Percentiles rank a stretch among this genome's conserved stretches.
Conservation (phyloP, 2,329 filamentous ascomycete genomes). For the Paracoccidioides brasiliensis region DNA sequence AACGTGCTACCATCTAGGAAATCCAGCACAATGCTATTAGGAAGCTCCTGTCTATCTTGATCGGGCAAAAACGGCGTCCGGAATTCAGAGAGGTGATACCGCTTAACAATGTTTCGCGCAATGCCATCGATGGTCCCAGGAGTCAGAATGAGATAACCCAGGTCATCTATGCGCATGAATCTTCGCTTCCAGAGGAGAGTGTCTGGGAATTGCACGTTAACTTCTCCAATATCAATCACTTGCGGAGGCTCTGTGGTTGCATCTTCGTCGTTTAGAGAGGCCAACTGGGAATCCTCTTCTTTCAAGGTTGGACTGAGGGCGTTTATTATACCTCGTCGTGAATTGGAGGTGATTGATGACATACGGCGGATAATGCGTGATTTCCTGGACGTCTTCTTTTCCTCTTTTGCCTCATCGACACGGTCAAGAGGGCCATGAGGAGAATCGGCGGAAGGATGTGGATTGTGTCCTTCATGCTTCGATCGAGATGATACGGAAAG, state of each 20-base stretch:
- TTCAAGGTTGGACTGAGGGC: slow-evolving; percentile 25
- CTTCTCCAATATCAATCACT: slow-evolving; percentile 64
- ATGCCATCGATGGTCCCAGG: slow-evolving; percentile 50
- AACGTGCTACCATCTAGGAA: slow-evolving; percentile 49
- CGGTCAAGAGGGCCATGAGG: slow-evolving; percentile 18
- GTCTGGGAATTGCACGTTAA: slow-evolving; percentile 96
- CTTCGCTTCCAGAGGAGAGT: slow-evolving; percentile 93
- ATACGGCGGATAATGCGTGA: slow-evolving; percentile 54
- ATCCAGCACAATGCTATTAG: slow-evolving; percentile 62
- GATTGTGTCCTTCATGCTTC: slow-evolving; percentile 21
- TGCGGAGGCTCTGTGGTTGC: slow-evolving; percentile 25
- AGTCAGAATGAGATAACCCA: slow-evolving; percentile 71
- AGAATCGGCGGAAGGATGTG: slow-evolving; percentile 22
- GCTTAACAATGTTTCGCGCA: slow-evolving; percentile 53
- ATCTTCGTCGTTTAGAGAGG: slow-evolving; percentile 20
- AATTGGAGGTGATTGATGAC: slow-evolving; percentile 43
- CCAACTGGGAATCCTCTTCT: slow-evolving; percentile 22
- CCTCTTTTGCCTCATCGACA: slow-evolving; percentile 31
- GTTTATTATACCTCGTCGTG: slow-evolving; percentile 36
- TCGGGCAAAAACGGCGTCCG: slow-evolving; percentile 67
- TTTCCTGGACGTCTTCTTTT: slow-evolving; percentile 43
- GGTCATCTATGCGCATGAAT: slow-evolving; percentile 69
- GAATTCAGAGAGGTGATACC: slow-evolving; percentile 80
- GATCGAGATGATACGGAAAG: slow-evolving; percentile 27
- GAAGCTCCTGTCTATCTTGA: slow-evolving; percentile 81